phyloP scores from a whole-genome alignment of 2,329 filamentous ascomycete genomes.

The Aspergillus brasiliensis region DNA sequence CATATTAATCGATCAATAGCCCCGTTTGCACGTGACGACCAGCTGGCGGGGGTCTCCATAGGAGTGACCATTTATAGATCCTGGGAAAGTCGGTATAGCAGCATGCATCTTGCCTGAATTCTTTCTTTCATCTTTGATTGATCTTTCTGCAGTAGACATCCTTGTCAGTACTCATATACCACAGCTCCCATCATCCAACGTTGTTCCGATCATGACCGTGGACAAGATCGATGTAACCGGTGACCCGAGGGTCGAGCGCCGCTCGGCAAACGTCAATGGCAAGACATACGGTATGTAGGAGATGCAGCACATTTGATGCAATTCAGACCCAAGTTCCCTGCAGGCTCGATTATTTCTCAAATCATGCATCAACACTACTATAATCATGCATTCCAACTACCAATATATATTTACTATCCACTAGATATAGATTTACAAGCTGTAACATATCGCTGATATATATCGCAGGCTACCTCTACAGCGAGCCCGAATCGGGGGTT shows the following conservation, averaged over 20 bases:
- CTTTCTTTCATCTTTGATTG: neutral
- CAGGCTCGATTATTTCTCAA: neutral
- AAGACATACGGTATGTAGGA: slow-evolving; percentile 63
- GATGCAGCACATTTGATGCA: neutral
- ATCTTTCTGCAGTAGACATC: neutral
- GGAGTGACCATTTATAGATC: slow-evolving; percentile 15
- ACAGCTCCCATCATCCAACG: neutral
- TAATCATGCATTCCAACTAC: neutral
- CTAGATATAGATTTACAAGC: neutral
- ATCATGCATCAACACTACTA: neutral
- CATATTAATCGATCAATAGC: neutral
- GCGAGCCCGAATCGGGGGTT: slow-evolving; percentile 46
- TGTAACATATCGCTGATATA: slow-evolving; percentile 10
- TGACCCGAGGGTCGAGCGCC: slow-evolving; percentile 68
- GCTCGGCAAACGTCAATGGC: slow-evolving; percentile 65
- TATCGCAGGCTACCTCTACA: slow-evolving; percentile 54
- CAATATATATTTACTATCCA: neutral
- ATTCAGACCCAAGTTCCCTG: neutral
- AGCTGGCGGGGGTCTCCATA: slow-evolving; percentile 19
- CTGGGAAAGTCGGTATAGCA: slow-evolving; percentile 11
- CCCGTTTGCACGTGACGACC: slow-evolving; percentile 23
- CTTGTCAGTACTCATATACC: neutral
- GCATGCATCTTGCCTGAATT: neutral
- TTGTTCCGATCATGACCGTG: slow-evolving; percentile 47
- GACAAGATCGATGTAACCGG: slow-evolving; percentile 65